Base-by-base conservation (phyloP, 2,329 filamentous ascomycete genomes). In the Penicillium digitatum region DNA sequence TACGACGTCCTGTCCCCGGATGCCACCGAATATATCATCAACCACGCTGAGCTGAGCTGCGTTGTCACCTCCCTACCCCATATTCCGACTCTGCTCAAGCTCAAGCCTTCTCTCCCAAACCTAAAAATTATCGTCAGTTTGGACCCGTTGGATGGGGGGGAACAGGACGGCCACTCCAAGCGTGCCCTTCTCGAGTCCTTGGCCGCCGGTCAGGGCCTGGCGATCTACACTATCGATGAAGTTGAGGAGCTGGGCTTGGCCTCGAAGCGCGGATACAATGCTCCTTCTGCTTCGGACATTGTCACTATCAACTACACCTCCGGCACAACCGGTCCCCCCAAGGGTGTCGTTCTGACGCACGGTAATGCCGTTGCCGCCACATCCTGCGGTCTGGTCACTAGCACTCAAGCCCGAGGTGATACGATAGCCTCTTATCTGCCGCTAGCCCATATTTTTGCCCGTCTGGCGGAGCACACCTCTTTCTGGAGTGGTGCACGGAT, bases 1-100 rank as follows among this genome's bases (percentile, higher is more conserved):
- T 99, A 99, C 78, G 94, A 97, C 74, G 96, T 93, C 12, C 83
- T 99, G 5, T 93, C 93, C 10, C 87, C 93, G 12, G 90, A 96
- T 63, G 85, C 92, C 2, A 92, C 89, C 54, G 91, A 97, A 76
- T 97, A 89, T 77, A 96, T 99, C 74, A 88, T 97, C 77, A 95
- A 95, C 74, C 93, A 97, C 72, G 85, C 90, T 52, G 82, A 86
- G 59, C 78, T 97, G 54, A 74, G 81, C 55, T 89, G 86, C 66
- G 84, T 97, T 37, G 85, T 88, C 59, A 87, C 89, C 55, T 91
- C 89, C 27, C 78, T 96, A 43, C 84, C 85, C 40, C 92, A 96
- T 68, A 86, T 96, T 50, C 86, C 90, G 1, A 83, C 85, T 16
- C 82, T 96, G 52, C 80, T 96, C 59, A 92, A 91, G 78, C 78